Evolutionary conservation across 805 yeast genomes (phyloP).

Genomic region (Monosporozyma servazzii): DNA sequence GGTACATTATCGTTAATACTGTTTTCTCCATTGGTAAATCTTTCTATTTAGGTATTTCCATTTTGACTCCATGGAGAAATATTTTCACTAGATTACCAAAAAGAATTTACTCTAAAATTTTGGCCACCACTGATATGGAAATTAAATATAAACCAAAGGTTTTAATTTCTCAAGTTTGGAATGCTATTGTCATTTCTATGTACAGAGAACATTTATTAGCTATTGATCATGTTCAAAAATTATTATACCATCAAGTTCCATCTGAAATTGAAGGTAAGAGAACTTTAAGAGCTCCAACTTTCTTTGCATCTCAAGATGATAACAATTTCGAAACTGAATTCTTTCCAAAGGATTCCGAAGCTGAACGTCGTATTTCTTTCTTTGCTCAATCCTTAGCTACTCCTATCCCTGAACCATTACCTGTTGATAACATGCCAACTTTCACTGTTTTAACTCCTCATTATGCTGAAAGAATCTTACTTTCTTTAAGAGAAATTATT

Average conservation of each 20-base stretch:
- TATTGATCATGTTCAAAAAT: slow-evolving; percentile 95
- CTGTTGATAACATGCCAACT: slow-evolving; percentile 99
- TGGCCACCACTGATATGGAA: slow-evolving; percentile 99
- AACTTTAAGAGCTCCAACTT: slow-evolving; percentile 96
- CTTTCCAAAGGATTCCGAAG: slow-evolving; percentile 95
- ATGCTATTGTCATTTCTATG: slow-evolving; percentile 97
- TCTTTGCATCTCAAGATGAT: slow-evolving; percentile 97
- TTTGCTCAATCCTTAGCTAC: slow-evolving; percentile 98
- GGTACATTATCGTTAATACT: slow-evolving; percentile 95
- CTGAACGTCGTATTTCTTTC: slow-evolving; percentile 98
- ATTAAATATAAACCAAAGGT: slow-evolving; percentile 98
- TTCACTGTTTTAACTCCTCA: slow-evolving; percentile 96
- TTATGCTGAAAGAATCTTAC: slow-evolving; percentile 85
- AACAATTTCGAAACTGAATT: slow-evolving; percentile 89
- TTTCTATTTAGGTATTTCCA: slow-evolving; percentile 96
- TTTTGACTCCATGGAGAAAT: slow-evolving; percentile 99
- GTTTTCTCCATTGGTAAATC: slow-evolving; percentile 95
- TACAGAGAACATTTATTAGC: slow-evolving; percentile 98
- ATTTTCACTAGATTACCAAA: slow-evolving; percentile 96
- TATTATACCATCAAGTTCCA: slow-evolving; percentile 96
- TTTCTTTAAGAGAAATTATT: slow-evolving; percentile 91
- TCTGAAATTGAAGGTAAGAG: slow-evolving; percentile 97
- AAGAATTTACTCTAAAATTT: slow-evolving; percentile 94
- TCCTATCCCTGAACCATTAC: slow-evolving; percentile 97
- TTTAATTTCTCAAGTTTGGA: slow-evolving; percentile 97